These are phyloP conservation scores for Cicer yamashitae DNA, from an alignment of 306 rosid genomes.

Conservation along the genomic window DNA sequence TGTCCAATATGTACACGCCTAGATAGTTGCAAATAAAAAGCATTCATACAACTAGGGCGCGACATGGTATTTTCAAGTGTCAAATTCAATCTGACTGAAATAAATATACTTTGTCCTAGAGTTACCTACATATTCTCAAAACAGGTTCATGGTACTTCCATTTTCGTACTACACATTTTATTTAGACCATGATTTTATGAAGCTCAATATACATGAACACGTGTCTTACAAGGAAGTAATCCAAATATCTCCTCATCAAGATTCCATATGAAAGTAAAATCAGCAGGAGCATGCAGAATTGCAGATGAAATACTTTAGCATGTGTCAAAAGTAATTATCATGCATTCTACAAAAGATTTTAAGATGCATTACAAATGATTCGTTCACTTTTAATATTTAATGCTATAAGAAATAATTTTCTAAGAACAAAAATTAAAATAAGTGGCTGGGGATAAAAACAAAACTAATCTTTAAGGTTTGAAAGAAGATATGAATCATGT, in stretches of 20 bases:
- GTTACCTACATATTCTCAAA: neutral
- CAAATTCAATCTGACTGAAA: neutral
- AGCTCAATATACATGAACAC: neutral
- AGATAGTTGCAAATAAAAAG: neutral
- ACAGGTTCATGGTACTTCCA: neutral
- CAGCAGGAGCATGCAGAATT: neutral
- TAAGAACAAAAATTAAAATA: neutral
- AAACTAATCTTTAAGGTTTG: neutral
- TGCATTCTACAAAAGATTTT: neutral
- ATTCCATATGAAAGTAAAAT: neutral
- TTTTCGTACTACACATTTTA: neutral
- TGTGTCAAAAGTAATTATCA: neutral
- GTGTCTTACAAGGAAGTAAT: neutral
- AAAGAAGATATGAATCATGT: neutral
- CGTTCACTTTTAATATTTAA: neutral
- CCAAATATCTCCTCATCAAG: slow-evolving; percentile 15
- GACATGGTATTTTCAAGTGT: neutral
- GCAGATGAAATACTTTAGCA: neutral
- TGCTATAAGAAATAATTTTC: neutral
- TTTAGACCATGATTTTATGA: neutral
- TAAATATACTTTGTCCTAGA: neutral
- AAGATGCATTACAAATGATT: slow-evolving; percentile 1
- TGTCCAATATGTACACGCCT: neutral
- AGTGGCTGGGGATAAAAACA: neutral
- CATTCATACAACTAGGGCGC: neutral